Conservation (phyloP, 306 rosid genomes). For the Lathyrus sativus region DNA sequence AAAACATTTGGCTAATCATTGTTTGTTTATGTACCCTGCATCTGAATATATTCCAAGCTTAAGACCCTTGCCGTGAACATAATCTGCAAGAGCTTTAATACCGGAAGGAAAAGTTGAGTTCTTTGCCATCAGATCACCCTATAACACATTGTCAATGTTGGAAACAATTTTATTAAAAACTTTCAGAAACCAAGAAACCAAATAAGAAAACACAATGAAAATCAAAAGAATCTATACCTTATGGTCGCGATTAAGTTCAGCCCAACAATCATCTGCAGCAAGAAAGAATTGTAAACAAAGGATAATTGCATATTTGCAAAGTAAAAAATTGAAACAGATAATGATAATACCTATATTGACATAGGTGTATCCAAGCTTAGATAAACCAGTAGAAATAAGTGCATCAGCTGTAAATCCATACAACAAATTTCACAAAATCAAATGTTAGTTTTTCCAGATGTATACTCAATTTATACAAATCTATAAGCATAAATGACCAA, state of each 20-base stretch:
- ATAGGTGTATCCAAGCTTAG: constrained; percentile 85
- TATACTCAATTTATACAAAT: background rate
- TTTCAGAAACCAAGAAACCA: constrained; percentile 5
- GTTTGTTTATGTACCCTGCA: constrained; percentile 69
- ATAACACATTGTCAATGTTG: background rate
- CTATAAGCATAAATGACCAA: background rate
- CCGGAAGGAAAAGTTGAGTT: constrained; percentile 92
- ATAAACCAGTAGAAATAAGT: constrained; percentile 76
- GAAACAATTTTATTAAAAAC: background rate
- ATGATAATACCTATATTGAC: constrained; percentile 70
- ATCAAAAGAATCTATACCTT: constrained; percentile 44
- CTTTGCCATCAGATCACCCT: constrained; percentile 79
- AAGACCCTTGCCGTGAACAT: constrained; percentile 91
- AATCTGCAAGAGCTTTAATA: constrained; percentile 84
- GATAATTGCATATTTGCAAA: no score
- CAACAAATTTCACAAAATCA: constrained; percentile 18
- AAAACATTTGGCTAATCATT: background rate
- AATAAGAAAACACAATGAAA: background rate
- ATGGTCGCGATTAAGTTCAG: constrained; percentile 71
- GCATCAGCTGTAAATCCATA: constrained; percentile 80
- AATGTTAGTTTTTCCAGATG: background rate
- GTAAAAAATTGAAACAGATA: background rate
- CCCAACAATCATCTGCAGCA: constrained; percentile 95
- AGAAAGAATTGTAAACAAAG: constrained; percentile 10
- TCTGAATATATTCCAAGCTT: constrained; percentile 96